Conservation (phyloP, 495 filamentous ascomycete species). For the Penicillium robsamsonii region DNA sequence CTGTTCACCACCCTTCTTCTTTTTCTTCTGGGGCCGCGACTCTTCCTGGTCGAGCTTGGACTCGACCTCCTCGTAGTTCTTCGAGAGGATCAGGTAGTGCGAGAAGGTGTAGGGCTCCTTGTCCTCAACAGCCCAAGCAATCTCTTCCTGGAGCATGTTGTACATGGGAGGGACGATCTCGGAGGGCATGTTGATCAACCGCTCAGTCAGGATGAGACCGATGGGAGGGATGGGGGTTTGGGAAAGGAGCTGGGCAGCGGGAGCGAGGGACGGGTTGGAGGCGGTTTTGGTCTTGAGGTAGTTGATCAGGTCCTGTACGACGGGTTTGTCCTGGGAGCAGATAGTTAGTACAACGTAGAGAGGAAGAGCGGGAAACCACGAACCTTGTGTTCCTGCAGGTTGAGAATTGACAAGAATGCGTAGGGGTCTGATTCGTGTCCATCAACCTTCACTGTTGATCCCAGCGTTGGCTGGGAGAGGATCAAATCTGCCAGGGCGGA, state of each 20-base stretch:
- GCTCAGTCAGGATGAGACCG: slow-evolving; percentile 85
- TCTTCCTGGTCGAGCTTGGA: slow-evolving; percentile 74
- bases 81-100: slow-evolving; percentile 87
- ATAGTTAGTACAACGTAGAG: slow-evolving; percentile 9
- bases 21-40: slow-evolving; percentile 70
- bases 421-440: slow-evolving; percentile 93
- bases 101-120: slow-evolving; percentile 91
- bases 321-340: slow-evolving; percentile 57
- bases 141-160: slow-evolving; percentile 90
- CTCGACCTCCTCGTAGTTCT: slow-evolving; percentile 83
- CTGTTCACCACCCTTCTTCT: slow-evolving; percentile 57
- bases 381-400: slow-evolving; percentile 73
- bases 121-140: slow-evolving; percentile 83
- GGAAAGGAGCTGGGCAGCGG: slow-evolving; percentile 55
- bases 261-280: slow-evolving; percentile 50
- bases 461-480: slow-evolving; percentile 81
- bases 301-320: slow-evolving; percentile 62
- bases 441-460: slow-evolving; percentile 93
- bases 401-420: slow-evolving; percentile 89
- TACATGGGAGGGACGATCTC: slow-evolving; percentile 96
- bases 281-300: slow-evolving; percentile 67
- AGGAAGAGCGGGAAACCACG: background rate
- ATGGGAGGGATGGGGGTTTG: slow-evolving; percentile 55
- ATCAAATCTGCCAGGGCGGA: slow-evolving; percentile 85
- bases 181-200: slow-evolving; percentile 90